These are phyloP conservation scores for Quercus cerris DNA, from an alignment of 306 rosid genomes.

Conservation along the genomic window DNA sequence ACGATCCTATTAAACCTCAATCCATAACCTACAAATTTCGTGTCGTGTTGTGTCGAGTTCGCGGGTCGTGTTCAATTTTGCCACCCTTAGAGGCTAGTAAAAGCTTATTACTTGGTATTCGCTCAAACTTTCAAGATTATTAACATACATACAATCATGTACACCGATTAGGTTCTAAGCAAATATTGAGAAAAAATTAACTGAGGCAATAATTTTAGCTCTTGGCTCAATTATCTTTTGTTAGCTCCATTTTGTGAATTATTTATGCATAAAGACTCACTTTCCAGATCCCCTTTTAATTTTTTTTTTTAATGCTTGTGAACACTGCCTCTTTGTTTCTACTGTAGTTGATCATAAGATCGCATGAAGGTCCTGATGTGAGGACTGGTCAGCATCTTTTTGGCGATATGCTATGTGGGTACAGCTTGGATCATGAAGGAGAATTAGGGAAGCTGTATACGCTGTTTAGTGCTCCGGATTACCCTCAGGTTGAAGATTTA, in stretches of 20 bases:
- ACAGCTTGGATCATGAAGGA: slow-evolving; percentile 77
- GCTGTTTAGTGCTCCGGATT: slow-evolving; percentile 81
- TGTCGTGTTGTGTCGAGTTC: no score
- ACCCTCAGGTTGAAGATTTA: slow-evolving; percentile 67
- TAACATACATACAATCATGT: slow-evolving; percentile 8
- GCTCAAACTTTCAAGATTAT: not conserved
- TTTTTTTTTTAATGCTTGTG: slow-evolving; percentile 1
- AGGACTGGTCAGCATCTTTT: slow-evolving; percentile 66
- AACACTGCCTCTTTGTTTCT: slow-evolving; percentile 18
- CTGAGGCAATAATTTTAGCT: not conserved
- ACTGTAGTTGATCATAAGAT: slow-evolving; percentile 82
- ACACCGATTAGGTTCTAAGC: not conserved
- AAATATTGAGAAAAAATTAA: not conserved
- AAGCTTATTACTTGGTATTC: not conserved
- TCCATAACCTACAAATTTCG: no score
- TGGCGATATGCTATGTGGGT: slow-evolving; percentile 76
- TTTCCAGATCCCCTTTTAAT: not conserved
- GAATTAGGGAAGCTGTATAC: slow-evolving; percentile 79
- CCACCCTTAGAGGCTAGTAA: not conserved
- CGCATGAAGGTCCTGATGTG: slow-evolving; percentile 91
- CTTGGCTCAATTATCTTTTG: not conserved
- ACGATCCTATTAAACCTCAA: no score
- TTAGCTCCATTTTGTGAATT: not conserved
- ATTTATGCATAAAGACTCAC: slow-evolving; percentile 9
- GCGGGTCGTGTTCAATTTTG: no score